Conservation (phyloP, 225 moss, liverwort and hornwort species). For the Takakia lepidozioides region DNA sequence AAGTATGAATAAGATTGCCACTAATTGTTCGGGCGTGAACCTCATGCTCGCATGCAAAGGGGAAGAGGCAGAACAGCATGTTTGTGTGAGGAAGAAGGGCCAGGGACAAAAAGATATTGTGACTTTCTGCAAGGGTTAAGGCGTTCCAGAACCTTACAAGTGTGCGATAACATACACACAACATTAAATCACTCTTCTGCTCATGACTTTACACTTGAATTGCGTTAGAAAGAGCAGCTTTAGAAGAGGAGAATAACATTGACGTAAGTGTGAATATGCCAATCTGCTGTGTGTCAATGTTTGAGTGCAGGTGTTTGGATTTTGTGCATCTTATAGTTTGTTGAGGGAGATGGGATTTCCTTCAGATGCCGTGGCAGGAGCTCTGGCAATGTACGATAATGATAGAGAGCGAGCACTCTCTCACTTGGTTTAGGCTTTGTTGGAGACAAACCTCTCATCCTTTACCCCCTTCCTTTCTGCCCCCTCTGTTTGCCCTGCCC, state of each 20-base stretch:
- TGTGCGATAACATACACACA: background rate
- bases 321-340: constrained; percentile 70
- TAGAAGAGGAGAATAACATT: background rate
- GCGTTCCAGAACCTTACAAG: background rate
- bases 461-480: too few species aligned
- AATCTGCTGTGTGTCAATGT: background rate
- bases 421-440: constrained; percentile 79
- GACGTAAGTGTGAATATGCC: background rate
- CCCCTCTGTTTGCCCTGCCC: too few species aligned
- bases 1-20: too few species aligned
- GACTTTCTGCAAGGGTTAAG: background rate
- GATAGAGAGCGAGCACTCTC: constrained; percentile 79
- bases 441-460: too few species aligned
- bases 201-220: background rate
- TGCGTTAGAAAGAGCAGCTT: background rate
- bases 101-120: too few species aligned
- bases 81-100: too few species aligned
- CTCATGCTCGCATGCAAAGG: too few species aligned
- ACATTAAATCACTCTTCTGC: background rate
- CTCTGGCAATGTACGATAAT: constrained; percentile 69
- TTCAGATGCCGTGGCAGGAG: constrained; percentile 60
- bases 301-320: constrained; percentile 59
- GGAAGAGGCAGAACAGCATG: too few species aligned
- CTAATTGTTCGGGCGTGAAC: too few species aligned
- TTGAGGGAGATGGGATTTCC: constrained; percentile 92